Percentiles rank a stretch among this genome's conserved stretches.
phyloP scores from a whole-genome alignment of 768 basidiomycete species.

The Collybiopsis luxurians region DNA sequence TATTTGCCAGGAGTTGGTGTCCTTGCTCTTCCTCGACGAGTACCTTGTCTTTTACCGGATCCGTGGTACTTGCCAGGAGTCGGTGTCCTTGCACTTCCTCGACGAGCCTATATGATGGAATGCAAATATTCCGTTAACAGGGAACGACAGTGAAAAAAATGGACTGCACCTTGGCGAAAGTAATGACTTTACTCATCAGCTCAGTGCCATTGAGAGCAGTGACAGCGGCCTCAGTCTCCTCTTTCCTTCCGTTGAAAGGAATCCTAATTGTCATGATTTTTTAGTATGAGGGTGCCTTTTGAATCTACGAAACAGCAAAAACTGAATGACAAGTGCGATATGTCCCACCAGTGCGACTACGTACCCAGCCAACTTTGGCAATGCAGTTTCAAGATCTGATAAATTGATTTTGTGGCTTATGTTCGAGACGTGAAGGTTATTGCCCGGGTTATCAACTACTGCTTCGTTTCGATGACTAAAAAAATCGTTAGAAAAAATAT shows the following conservation, averaged over 20 bases:
- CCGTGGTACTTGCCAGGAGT: constrained; percentile 96
- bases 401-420: constrained; percentile 64
- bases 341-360: constrained; percentile 24
- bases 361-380: constrained; percentile 80
- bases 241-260: constrained; percentile 80
- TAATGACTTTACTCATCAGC: constrained; percentile 81
- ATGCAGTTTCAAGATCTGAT: constrained; percentile 83
- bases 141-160: not conserved
- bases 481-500: constrained; percentile 9
- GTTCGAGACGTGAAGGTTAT: constrained; percentile 62
- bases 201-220: constrained; percentile 81
- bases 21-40: too few species aligned
- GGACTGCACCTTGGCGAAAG: constrained; percentile 74
- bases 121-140: not conserved
- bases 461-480: constrained; percentile 27
- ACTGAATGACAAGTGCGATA: too few species aligned
- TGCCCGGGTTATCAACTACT: constrained; percentile 60
- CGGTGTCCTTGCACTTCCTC: constrained; percentile 88
- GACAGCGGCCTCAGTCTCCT: constrained; percentile 92
- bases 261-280: constrained; percentile 75
- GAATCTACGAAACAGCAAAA: constrained; percentile 43
- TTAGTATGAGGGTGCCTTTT: constrained; percentile 71
- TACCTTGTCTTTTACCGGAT: constrained; percentile 83
- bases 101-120: constrained; percentile 55
- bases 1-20: too few species aligned